Evolutionary conservation across 164 flowering plant species (phyloP).

Genomic region (Berberis vulgaris): DNA sequence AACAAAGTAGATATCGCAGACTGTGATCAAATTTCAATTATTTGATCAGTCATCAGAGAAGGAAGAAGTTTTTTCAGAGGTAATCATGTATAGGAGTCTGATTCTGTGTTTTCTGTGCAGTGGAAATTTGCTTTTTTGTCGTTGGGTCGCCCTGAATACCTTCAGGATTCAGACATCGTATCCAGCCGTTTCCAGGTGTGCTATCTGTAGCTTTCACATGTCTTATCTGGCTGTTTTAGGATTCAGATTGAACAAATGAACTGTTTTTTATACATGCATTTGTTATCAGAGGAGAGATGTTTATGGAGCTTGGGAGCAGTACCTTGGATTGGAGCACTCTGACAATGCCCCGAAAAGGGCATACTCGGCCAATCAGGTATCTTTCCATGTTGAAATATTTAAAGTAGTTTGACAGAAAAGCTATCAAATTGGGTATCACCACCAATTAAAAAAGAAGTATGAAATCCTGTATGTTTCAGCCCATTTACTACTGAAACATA

Average conservation of each 20-base stretch:
- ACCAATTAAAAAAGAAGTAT: no score
- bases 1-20: no score
- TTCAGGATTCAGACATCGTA: slow-evolving; percentile 59
- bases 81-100: neutral
- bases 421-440: no score
- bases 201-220: neutral
- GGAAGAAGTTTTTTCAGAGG: neutral
- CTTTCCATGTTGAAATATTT: neutral
- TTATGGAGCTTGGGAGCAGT: slow-evolving; percentile 93
- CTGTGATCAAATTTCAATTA: no score
- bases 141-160: slow-evolving; percentile 80
- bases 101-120: slow-evolving; percentile 21
- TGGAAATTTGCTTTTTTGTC: slow-evolving; percentile 88
- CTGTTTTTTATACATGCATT: neutral
- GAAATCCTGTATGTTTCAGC: no score
- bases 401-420: no score
- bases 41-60: neutral
- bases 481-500: no score
- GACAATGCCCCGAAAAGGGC: slow-evolving; percentile 66
- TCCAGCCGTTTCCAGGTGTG: slow-evolving; percentile 69
- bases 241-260: neutral
- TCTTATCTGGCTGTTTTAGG: neutral
- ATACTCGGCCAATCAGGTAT: slow-evolving; percentile 60
- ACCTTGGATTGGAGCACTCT: slow-evolving; percentile 79
- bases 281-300: slow-evolving; percentile 59